These are phyloP conservation scores for Metschnikowia matae DNA, from an alignment of 805 yeast genomes.

Conservation along the genomic window DNA sequence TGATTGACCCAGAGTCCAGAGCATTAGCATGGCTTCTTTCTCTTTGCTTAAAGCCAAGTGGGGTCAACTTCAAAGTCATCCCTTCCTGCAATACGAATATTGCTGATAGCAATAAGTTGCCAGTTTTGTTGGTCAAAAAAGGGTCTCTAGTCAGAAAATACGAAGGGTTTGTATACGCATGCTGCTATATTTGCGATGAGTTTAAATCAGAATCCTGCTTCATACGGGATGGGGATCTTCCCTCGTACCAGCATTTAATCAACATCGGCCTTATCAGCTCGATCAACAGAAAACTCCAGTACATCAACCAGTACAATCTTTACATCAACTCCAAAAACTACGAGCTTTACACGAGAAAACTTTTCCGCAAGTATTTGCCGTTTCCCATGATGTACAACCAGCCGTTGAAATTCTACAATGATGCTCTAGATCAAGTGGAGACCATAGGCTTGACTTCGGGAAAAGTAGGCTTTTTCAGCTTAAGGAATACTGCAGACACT, in stretches of 20 bases:
- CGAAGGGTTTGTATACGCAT: constrained; percentile 41
- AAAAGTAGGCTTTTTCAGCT: constrained; percentile 28
- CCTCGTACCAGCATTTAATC: constrained; percentile 27
- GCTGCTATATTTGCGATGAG: constrained; percentile 24
- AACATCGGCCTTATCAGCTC: constrained; percentile 44
- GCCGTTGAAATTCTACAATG: constrained; percentile 45
- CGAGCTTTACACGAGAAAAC: constrained; percentile 53
- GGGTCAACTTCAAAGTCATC: constrained; percentile 32
- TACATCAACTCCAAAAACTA: constrained; percentile 57
- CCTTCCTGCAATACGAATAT: constrained; percentile 57
- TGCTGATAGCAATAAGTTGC: constrained; percentile 48
- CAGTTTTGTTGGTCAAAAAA: constrained; percentile 33
- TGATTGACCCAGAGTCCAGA: constrained; percentile 49
- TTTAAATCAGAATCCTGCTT: constrained; percentile 12
- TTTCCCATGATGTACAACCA: constrained; percentile 75
- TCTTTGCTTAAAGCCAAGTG: constrained; percentile 16
- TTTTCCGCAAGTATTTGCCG: constrained; percentile 51
- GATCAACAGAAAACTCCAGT: constrained; percentile 37
- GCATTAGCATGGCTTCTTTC: constrained; percentile 44
- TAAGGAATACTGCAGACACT: constrained; percentile 19
- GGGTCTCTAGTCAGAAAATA: constrained; percentile 19
- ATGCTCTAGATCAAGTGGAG: constrained; percentile 33
- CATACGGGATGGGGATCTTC: constrained; percentile 12
- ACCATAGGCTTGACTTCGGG: constrained; percentile 28
- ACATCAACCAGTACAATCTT: constrained; percentile 53